A percentile compares a stretch with the other conserved stretches of the same genome.
phyloP scores from a whole-genome alignment of 768 basidiomycete species.

The Phylloporus sp. region DNA sequence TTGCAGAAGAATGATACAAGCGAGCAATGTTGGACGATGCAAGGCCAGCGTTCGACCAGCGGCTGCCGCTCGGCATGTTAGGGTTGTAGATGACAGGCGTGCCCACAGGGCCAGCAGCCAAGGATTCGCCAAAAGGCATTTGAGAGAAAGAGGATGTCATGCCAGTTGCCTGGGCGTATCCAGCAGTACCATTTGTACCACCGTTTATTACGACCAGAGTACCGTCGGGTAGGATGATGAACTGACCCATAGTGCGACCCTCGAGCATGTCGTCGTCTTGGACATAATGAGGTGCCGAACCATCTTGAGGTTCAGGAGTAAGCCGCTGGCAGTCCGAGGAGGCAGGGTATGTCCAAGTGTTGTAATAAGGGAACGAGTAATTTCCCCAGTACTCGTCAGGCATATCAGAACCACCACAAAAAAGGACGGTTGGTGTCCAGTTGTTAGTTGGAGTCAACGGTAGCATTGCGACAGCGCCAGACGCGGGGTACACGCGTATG shows the following conservation, averaged over 20 bases:
- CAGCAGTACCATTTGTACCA: constrained; percentile 81
- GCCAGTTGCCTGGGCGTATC: constrained; percentile 64
- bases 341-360: constrained; percentile 72
- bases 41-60: constrained; percentile 72
- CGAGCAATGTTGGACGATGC: constrained; percentile 65
- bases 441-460: constrained; percentile 88
- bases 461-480: constrained; percentile 85
- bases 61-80: constrained; percentile 60
- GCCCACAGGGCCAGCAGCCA: constrained; percentile 77
- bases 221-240: constrained; percentile 79
- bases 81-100: constrained; percentile 84
- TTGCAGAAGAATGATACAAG: constrained; percentile 89
- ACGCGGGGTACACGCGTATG: constrained; percentile 87
- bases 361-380: constrained; percentile 66
- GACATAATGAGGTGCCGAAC: constrained; percentile 54
- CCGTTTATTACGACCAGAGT: constrained; percentile 80
- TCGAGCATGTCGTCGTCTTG: constrained; percentile 76
- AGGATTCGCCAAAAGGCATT: constrained; percentile 73
- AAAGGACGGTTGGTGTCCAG: constrained; percentile 79
- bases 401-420: constrained; percentile 89
- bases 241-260: constrained; percentile 88
- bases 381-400: constrained; percentile 72
- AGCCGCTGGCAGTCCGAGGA: constrained; percentile 76
- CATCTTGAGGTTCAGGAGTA: constrained; percentile 79
- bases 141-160: constrained; percentile 35